Conservation (phyloP, 768 basidiomycete genomes). For the Lentinus brumalis region DNA sequence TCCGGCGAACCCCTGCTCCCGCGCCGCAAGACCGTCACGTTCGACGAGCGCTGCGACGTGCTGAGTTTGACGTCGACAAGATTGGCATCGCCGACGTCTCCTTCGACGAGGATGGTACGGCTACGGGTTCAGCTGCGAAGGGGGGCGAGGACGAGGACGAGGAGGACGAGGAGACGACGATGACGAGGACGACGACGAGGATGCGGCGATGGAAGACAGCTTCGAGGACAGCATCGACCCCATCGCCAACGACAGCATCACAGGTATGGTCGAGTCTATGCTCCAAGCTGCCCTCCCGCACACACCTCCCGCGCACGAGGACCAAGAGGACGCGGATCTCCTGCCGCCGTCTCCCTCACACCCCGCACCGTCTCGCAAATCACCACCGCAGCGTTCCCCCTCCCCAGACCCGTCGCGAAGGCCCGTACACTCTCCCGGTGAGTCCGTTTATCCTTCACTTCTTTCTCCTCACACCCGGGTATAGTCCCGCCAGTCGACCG, state of each 20-base stretch:
- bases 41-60: constrained; percentile 79
- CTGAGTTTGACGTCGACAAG: constrained; percentile 76
- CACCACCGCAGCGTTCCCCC: not conserved
- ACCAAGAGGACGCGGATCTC: constrained; percentile 44
- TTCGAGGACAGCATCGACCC: constrained; percentile 31
- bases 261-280: constrained; percentile 73
- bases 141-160: not conserved
- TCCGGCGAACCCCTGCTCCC: constrained; percentile 49
- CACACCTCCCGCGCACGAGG: constrained; percentile 39
- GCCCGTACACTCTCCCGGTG: not conserved
- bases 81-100: constrained; percentile 46
- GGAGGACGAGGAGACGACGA: too few species aligned
- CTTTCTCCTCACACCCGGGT: not conserved
- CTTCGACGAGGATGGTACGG: constrained; percentile 39
- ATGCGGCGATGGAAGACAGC: constrained; percentile 19
- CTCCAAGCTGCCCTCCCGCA: constrained; percentile 51
- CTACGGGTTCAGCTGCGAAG: constrained; percentile 20
- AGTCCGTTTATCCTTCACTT: not conserved
- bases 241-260: constrained; percentile 61
- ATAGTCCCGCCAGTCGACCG: constrained; percentile 30
- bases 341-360: constrained; percentile 55
- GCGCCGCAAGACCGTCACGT: constrained; percentile 74
- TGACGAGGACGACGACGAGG: too few species aligned
- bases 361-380: constrained; percentile 27
- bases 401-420: not conserved